A percentile compares a stretch with the other conserved stretches of the same genome.
phyloP scores from a whole-genome alignment of 2,329 filamentous ascomycete species.

The Paecilomyces variotii region DNA sequence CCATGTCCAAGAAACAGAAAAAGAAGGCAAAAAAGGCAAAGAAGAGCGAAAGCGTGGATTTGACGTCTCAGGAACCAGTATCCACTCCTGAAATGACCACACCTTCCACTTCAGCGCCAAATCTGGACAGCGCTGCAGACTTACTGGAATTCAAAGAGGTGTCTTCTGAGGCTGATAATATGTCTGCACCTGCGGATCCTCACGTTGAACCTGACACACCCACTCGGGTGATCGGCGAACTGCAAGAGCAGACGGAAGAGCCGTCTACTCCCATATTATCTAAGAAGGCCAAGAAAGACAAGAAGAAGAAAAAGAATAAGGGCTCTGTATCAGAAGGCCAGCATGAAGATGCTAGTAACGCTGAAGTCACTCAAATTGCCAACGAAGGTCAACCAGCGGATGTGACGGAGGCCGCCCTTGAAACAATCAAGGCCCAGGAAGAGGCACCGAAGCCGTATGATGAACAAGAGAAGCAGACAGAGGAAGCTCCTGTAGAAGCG shows the following conservation, averaged over 20 bases:
- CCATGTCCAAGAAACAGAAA: conserved; percentile 12
- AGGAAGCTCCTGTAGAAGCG: neutral
- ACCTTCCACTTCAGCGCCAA: neutral
- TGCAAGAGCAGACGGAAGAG: neutral
- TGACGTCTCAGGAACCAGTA: neutral
- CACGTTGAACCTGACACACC: neutral
- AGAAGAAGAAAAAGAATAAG: neutral
- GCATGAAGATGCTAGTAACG: neutral
- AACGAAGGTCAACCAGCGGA: neutral
- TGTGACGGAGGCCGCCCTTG: neutral
- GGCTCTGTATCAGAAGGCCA: neutral
- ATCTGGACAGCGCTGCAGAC: conserved; percentile 1
- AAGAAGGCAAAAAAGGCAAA: conserved; percentile 13
- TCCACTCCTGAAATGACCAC: neutral
- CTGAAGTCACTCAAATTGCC: neutral
- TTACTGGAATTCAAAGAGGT: neutral
- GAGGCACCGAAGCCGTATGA: neutral
- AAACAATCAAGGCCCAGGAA: neutral
- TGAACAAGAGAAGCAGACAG: neutral
- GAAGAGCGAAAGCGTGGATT: conserved; percentile 4
- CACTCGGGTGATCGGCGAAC: neutral
- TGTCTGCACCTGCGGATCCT: neutral
- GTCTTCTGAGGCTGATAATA: neutral
- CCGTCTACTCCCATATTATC: neutral
- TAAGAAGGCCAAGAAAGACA: neutral